Evolutionary conservation across 306 rosid species (phyloP).

Genomic region (Crotalaria pallida): DNA sequence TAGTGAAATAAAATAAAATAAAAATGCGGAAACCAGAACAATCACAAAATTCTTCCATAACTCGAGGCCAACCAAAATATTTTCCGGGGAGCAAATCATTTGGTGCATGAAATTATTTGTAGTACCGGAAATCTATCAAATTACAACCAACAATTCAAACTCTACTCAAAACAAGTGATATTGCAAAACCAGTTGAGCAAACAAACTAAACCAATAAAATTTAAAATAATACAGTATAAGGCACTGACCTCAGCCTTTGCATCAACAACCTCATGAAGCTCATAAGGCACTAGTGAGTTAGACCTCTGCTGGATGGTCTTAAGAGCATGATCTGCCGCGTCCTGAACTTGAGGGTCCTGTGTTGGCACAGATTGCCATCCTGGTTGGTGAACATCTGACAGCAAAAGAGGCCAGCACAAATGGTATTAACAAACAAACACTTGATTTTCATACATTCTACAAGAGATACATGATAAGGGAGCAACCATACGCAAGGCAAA

Average conservation of each 20-base stretch:
- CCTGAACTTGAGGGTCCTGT: conserved; percentile 72
- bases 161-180: neutral
- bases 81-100: neutral
- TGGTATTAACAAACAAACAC: neutral
- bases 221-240: neutral
- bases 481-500: neutral
- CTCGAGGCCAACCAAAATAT: neutral
- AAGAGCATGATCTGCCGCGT: conserved; percentile 76
- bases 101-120: neutral
- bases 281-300: conserved; percentile 63
- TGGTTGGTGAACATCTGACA: conserved; percentile 44
- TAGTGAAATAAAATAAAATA: neutral
- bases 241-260: conserved; percentile 78
- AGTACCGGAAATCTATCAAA: neutral
- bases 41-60: neutral
- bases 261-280: conserved; percentile 63
- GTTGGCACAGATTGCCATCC: conserved; percentile 68
- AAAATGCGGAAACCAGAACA: neutral
- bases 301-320: conserved; percentile 70
- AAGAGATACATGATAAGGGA: neutral
- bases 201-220: neutral
- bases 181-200: conserved; percentile 1
- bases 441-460: neutral
- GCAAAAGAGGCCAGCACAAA: conserved; percentile 17
- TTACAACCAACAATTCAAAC: neutral